phyloP scores from a whole-genome alignment of 345 rosid genomes.

The Limnanthes douglasii region DNA sequence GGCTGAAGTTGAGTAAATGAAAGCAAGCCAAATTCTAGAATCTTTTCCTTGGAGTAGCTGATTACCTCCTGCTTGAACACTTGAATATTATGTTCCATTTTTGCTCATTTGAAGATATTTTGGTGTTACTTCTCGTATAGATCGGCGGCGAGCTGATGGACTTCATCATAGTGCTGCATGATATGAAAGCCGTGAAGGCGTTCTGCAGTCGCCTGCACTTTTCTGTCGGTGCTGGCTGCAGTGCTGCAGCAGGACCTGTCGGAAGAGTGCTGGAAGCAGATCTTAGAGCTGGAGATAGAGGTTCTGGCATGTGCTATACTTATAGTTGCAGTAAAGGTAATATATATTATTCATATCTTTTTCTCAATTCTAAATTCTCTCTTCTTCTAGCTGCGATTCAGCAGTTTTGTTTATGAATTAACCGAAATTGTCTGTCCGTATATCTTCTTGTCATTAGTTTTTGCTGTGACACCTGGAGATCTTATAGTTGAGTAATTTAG shows the following conservation, averaged over 20 bases:
- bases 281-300: constrained; percentile 85
- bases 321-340: constrained; percentile 97
- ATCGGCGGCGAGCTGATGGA: constrained; percentile 97
- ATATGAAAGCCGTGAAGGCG: constrained; percentile 80
- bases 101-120: neutral
- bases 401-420: no score
- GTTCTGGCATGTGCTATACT: constrained; percentile 87
- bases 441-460: no score
- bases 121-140: constrained; percentile 23
- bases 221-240: constrained; percentile 94
- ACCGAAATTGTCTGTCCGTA: no score
- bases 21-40: neutral
- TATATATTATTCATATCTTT: neutral
- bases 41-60: neutral
- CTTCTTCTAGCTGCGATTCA: no score
- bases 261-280: constrained; percentile 98
- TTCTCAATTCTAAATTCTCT: neutral
- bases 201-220: constrained; percentile 97
- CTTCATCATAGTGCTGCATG: constrained; percentile 78
- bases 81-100: no score
- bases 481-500: no score
- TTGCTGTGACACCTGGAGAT: no score
- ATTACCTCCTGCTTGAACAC: neutral
- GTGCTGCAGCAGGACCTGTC: constrained; percentile 95
- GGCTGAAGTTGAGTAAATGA: neutral